Evolutionary conservation across 1,284 basidiomycete species (phyloP), one percentile per base, ranked within the genome.

Genomic region (Marasmius sp.): DNA sequence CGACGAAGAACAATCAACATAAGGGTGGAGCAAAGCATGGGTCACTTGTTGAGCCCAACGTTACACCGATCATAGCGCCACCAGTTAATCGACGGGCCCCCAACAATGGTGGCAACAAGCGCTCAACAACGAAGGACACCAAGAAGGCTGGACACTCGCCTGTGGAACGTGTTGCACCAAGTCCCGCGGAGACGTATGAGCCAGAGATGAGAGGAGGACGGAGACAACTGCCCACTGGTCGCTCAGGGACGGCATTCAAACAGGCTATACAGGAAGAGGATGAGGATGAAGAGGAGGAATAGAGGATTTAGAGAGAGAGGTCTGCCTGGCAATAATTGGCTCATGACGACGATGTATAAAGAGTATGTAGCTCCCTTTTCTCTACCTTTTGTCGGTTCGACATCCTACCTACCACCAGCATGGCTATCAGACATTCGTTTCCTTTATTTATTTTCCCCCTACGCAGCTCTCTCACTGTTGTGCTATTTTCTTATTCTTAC

Each of bases 201-300:
- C 73, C 79, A 2, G 85, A 87, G 52, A 68, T 79, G 33, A 77
- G 84, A 63, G 74, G 79, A 0, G 81, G 86, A 47, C 80, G 89
- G 61, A 82, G 89, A 62, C 87, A 91, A 69, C 75, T 92, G 16
- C 91, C 91, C 38, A 72, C 78, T 58, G 78, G 75, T 33, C 81
- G 90, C 20, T 77, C 84, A 22, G 89, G 86, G 0, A 85, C 83
- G 56, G 85, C 88, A 10, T 88, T 89, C 66, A 80, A 79, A 60
- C 81, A 85, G 65, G 73, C 86, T 18, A 91, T 91, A 61, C 86
- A 90, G 70, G 90, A 92, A 71, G 90, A 91, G 68, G 90, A 92
- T 64, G 90, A 86, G 65, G 85, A 85, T 58, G 90, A 87, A 65
- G 89, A 91, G 69, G 87, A 89, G 70, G 80, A 81, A 66, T 67